These are phyloP conservation scores for Smallanthus sonchifolius DNA, from an alignment of 129 eudicot genomes.

Conservation along the genomic window DNA sequence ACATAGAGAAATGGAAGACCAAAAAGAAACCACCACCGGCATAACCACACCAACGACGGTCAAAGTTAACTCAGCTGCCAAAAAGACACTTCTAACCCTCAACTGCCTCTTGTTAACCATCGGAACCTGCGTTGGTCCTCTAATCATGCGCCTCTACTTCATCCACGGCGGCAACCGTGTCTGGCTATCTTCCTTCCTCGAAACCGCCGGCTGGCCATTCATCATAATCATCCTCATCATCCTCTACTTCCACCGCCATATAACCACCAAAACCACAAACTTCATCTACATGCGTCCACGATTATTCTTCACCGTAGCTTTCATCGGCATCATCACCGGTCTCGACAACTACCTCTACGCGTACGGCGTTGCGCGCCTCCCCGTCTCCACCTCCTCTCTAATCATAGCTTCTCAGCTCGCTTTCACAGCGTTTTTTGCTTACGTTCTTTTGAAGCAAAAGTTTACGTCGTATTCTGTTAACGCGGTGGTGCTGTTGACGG, in stretches of 20 bases:
- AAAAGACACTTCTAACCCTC: too few relatives aligned
- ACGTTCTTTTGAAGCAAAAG: conserved; percentile 40
- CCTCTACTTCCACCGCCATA: conserved; percentile 29
- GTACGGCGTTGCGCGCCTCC: conserved; percentile 34
- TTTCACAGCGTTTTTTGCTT: conserved; percentile 41
- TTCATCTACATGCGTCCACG: conserved; percentile 24
- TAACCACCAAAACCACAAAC: not conserved
- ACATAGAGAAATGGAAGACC: too few relatives aligned
- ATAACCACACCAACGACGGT: too few relatives aligned
- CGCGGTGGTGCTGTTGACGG: conserved; percentile 39
- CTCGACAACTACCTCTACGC: conserved; percentile 36
- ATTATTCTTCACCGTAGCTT: conserved; percentile 18
- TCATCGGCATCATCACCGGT: conserved; percentile 32
- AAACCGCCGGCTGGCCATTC: conserved; percentile 37
- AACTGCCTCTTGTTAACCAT: too few relatives aligned
- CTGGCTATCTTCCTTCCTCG: conserved; percentile 31
- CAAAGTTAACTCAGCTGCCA: too few relatives aligned
- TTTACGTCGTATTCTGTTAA: conserved; percentile 40
- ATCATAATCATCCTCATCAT: conserved; percentile 8
- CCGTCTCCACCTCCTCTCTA: conserved; percentile 33
- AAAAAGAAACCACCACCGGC: too few relatives aligned
- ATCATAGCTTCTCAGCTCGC: conserved; percentile 41
- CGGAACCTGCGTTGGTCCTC: too few relatives aligned
- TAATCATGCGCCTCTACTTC: too few relatives aligned
- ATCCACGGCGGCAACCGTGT: conserved; percentile 41